Percentiles rank a stretch among this genome's conserved stretches.
Evolutionary conservation across 768 basidiomycete genomes (phyloP).

Genomic region (Udeniomyces megalosporus): DNA sequence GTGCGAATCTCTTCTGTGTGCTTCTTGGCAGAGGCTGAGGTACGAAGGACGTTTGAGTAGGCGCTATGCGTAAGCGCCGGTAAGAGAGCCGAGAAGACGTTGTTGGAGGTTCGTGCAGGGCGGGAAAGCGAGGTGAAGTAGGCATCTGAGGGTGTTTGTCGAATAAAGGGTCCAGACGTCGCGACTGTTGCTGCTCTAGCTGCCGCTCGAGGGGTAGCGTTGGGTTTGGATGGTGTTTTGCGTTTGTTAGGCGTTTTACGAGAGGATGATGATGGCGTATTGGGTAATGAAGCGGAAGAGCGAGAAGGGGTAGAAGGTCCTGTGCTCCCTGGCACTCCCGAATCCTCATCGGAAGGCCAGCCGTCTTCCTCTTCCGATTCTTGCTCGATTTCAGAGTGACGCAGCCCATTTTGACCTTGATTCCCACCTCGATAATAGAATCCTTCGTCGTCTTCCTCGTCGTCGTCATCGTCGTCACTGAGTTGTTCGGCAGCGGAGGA

Average conservation of each 20-base stretch:
- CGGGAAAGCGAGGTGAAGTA: conserved; percentile 46
- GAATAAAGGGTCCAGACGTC: conserved; percentile 30
- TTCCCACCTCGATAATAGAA: background rate
- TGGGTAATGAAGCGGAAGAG: too few species aligned
- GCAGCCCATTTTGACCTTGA: background rate
- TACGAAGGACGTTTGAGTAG: conserved; percentile 23
- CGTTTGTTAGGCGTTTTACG: background rate
- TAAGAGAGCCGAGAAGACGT: conserved; percentile 60
- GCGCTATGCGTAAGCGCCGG: conserved; percentile 55
- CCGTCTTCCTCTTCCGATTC: background rate
- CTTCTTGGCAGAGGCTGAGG: conserved; percentile 25
- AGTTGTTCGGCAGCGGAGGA: too few species aligned
- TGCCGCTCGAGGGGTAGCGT: background rate
- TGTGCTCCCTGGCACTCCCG: background rate
- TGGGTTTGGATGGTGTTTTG: background rate
- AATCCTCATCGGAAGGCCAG: background rate
- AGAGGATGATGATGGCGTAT: background rate
- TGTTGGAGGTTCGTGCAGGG: conserved; percentile 46
- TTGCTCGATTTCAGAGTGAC: too few species aligned
- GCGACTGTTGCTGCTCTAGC: background rate
- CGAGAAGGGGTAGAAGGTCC: too few species aligned
- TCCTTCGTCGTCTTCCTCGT: background rate
- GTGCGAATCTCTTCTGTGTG: conserved; percentile 18
- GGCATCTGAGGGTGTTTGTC: conserved; percentile 61
- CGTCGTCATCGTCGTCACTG: background rate